Evolutionary conservation across 129 eudicot genomes (phyloP).

Genomic region (Scalesia atractyloides): DNA sequence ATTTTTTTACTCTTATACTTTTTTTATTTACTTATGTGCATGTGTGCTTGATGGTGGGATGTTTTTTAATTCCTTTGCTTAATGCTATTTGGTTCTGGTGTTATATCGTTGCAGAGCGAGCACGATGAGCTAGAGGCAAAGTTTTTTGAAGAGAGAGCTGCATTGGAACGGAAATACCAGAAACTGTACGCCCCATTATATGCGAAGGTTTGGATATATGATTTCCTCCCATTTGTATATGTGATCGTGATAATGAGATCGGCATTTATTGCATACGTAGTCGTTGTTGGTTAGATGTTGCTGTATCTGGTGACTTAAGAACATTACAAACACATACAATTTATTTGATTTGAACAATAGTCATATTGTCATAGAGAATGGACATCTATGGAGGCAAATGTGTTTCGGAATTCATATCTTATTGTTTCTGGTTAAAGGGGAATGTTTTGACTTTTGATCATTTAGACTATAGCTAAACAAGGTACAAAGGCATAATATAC

Average conservation of each 20-base stretch:
- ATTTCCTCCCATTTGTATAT: not conserved
- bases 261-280: not conserved
- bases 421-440: not conserved
- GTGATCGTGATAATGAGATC: not conserved
- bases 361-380: no score
- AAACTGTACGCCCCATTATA: slow-evolving; percentile 75
- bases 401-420: not conserved
- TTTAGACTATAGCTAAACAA: not conserved
- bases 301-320: not conserved
- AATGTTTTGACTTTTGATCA: not conserved
- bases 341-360: not conserved
- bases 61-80: not conserved
- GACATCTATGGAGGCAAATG: not conserved
- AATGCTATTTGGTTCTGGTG: not conserved
- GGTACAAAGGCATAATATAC: slow-evolving; percentile 19
- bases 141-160: slow-evolving; percentile 81
- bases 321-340: not conserved
- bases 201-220: slow-evolving; percentile 43
- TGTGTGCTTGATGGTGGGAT: not conserved
- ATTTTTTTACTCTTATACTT: not conserved
- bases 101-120: slow-evolving; percentile 42
- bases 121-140: slow-evolving; percentile 82
- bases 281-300: not conserved
- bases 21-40: slow-evolving; percentile 10
- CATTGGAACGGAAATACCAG: slow-evolving; percentile 78